Percentiles rank a stretch among this genome's conserved stretches.
Conservation (phyloP, 2,329 filamentous ascomycete genomes). For the Ceratocystis huliohia region DNA sequence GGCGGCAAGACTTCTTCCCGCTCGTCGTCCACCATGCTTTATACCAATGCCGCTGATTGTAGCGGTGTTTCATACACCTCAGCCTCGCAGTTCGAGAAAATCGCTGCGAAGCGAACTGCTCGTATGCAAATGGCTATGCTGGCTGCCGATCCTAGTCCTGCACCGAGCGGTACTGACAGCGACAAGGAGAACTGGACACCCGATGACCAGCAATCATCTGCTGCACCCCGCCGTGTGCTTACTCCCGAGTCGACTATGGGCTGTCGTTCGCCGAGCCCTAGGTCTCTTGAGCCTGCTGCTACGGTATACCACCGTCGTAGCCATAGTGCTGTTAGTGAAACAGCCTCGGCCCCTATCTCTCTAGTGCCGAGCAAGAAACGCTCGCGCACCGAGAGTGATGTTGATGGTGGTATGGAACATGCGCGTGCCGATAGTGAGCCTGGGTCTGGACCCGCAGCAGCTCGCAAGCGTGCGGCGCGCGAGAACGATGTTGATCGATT, state of each 20-base stretch:
- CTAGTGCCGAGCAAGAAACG: slow-evolving; percentile 20
- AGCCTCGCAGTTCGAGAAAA: slow-evolving; percentile 43
- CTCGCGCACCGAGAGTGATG: slow-evolving; percentile 11
- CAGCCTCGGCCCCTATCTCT: slow-evolving; percentile 17
- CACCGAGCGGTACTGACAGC: slow-evolving; percentile 17
- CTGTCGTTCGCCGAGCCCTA: slow-evolving; percentile 26
- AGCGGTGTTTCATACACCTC: slow-evolving; percentile 33
- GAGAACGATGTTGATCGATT: slow-evolving; percentile 57
- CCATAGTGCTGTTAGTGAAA: not conserved
- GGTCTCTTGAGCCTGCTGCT: slow-evolving; percentile 20
- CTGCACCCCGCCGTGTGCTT: slow-evolving; percentile 24
- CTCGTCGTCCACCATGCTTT: slow-evolving; percentile 19
- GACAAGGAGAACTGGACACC: slow-evolving; percentile 89
- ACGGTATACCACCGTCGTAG: not conserved
- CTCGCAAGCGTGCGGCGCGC: slow-evolving; percentile 24
- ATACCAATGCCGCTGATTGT: slow-evolving; percentile 12
- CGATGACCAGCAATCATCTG: slow-evolving; percentile 33
- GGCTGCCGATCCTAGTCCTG: slow-evolving; percentile 13
- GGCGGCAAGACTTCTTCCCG: slow-evolving; percentile 26
- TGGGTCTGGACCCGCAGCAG: not conserved
- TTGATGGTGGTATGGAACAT: not conserved
- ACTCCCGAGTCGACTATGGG: slow-evolving; percentile 30
- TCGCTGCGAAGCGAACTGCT: not conserved
- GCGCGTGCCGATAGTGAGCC: not conserved
- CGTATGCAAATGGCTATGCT: slow-evolving; percentile 12